phyloP scores from a whole-genome alignment of 2,329 filamentous ascomycete species.

The Colletotrichum nymphaeae region DNA sequence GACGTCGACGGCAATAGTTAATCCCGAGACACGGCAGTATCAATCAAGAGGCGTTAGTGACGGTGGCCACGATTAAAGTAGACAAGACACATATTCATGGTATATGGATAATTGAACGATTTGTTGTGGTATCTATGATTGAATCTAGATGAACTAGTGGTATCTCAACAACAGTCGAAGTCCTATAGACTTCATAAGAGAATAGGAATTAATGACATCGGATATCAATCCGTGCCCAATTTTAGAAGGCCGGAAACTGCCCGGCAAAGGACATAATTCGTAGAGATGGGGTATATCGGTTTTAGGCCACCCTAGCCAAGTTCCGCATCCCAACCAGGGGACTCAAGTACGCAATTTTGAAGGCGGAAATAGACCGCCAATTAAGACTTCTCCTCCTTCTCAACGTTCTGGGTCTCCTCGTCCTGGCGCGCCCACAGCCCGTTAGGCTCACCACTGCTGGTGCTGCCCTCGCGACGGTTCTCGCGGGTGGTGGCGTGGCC shows the following conservation, averaged over 20 bases:
- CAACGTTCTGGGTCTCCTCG: slow-evolving; percentile 32
- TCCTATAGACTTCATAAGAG: slow-evolving; percentile 1
- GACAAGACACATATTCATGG: neutral
- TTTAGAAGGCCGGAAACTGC: slow-evolving; percentile 17
- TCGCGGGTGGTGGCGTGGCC: slow-evolving; percentile 31
- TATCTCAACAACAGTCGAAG: slow-evolving; percentile 26
- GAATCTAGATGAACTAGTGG: slow-evolving; percentile 32
- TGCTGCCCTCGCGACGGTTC: slow-evolving; percentile 31
- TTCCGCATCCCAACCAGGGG: neutral
- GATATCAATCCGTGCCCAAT: slow-evolving; percentile 2
- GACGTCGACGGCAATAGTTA: neutral
- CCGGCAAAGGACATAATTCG: slow-evolving; percentile 26
- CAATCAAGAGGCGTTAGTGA: no score
- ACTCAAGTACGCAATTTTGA: neutral
- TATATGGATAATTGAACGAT: slow-evolving; percentile 8
- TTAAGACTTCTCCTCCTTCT: slow-evolving; percentile 28
- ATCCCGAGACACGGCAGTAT: neutral
- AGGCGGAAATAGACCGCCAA: neutral
- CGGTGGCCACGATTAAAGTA: neutral
- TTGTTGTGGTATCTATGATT: slow-evolving; percentile 33
- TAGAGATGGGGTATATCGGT: slow-evolving; percentile 17
- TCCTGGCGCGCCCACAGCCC: slow-evolving; percentile 32
- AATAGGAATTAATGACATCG: slow-evolving; percentile 20
- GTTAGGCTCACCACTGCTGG: slow-evolving; percentile 17
- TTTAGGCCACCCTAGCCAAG: neutral